These are phyloP conservation scores for Berkeleyomyces rouxiae DNA, from an alignment of 2,329 filamentous ascomycete species.

Conservation along the genomic window DNA sequence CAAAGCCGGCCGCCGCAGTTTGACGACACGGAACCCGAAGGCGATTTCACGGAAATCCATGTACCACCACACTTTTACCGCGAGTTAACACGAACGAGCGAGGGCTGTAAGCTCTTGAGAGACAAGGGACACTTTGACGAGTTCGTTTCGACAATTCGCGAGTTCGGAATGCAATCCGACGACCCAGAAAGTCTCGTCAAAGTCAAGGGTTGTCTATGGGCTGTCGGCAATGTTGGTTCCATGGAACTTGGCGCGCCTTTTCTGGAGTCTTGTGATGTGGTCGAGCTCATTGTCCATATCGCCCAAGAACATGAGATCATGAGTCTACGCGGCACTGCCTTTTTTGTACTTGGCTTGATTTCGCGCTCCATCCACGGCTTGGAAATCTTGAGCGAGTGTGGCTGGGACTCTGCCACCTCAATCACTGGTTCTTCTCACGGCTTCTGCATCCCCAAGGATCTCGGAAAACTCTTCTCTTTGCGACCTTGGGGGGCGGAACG, in stretches of 20 bases:
- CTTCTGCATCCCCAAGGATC: conserved; percentile 67
- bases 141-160: conserved; percentile 74
- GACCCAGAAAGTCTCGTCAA: conserved; percentile 77
- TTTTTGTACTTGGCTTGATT: conserved; percentile 86
- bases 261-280: conserved; percentile 75
- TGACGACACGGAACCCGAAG: conserved; percentile 39
- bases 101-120: conserved; percentile 76
- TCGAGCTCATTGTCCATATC: conserved; percentile 72
- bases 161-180: conserved; percentile 70
- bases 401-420: conserved; percentile 86
- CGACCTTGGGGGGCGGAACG: conserved; percentile 35
- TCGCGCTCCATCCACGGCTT: conserved; percentile 83
- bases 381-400: conserved; percentile 74
- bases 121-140: conserved; percentile 95
- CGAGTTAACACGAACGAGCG: conserved; percentile 78
- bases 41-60: conserved; percentile 42
- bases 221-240: conserved; percentile 91
- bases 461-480: conserved; percentile 64
- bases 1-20: conserved; percentile 41
- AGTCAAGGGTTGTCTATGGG: conserved; percentile 94
- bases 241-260: conserved; percentile 96
- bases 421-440: conserved; percentile 69
- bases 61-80: conserved; percentile 98
- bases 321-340: conserved; percentile 86
- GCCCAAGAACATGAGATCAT: conserved; percentile 78